These are phyloP conservation scores for Ilex asprella DNA, from an alignment of 257 asterid species.

Conservation along the genomic window DNA sequence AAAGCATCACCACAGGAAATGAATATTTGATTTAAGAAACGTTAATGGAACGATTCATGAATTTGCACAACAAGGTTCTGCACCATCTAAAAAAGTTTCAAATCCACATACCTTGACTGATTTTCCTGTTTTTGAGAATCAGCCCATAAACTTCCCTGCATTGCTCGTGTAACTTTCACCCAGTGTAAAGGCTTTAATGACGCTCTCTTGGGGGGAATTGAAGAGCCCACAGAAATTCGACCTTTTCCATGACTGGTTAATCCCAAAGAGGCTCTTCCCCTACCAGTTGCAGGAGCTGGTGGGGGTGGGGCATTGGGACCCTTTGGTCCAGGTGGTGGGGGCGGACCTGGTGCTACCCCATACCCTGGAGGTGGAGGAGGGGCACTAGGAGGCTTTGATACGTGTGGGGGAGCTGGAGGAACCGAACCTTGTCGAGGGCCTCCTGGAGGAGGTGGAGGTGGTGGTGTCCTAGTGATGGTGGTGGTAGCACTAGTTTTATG, in stretches of 20 bases:
- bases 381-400: constrained; percentile 39
- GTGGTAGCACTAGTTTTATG: background rate
- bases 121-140: constrained; percentile 75
- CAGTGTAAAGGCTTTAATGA: constrained; percentile 91
- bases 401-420: constrained; percentile 35
- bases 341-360: constrained; percentile 56
- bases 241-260: constrained; percentile 43
- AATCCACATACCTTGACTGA: constrained; percentile 57
- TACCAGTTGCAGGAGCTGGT: constrained; percentile 47
- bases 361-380: constrained; percentile 47
- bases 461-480: constrained; percentile 1
- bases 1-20: background rate
- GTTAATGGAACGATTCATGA: background rate
- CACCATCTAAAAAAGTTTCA: constrained; percentile 14
- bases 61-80: background rate
- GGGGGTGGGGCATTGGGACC: constrained; percentile 27
- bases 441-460: constrained; percentile 43
- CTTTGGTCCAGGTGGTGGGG: constrained; percentile 34
- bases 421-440: constrained; percentile 26
- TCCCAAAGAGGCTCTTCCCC: constrained; percentile 56
- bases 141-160: constrained; percentile 99
- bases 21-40: background rate
- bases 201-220: constrained; percentile 81
- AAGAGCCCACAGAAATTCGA: constrained; percentile 50
- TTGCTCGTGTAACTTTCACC: constrained; percentile 93